phyloP scores from a whole-genome alignment of 2,329 filamentous ascomycete species.

The Aspergillus sp. region DNA sequence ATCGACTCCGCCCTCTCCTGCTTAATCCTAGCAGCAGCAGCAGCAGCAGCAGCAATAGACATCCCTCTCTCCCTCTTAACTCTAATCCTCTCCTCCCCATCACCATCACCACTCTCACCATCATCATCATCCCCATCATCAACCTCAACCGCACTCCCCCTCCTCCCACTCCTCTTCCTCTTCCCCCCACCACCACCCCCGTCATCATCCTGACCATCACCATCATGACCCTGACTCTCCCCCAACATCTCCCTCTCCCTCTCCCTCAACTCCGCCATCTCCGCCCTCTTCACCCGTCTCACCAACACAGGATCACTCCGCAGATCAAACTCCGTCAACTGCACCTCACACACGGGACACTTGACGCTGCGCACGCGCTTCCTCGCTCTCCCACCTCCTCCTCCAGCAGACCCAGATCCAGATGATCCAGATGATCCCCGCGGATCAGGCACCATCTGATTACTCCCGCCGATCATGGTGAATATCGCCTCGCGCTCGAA shows the following conservation, averaged over 20 bases:
- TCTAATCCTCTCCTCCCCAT: not conserved
- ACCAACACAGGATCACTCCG: conserved; percentile 43
- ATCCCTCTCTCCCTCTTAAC: not conserved
- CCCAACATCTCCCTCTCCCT: not conserved
- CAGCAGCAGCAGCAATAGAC: not conserved
- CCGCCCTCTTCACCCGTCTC: conserved; percentile 40
- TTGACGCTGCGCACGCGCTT: conserved; percentile 34
- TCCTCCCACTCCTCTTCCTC: not conserved
- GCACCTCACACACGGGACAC: conserved; percentile 46
- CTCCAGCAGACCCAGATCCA: conserved; percentile 10
- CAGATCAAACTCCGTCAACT: conserved; percentile 42
- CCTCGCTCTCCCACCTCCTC: conserved; percentile 15
- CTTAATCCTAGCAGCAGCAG: conserved; percentile 4
- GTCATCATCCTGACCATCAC: not conserved
- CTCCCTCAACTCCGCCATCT: conserved; percentile 22
- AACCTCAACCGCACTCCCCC: not conserved
- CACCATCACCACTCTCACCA: not conserved
- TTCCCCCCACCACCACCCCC: not conserved
- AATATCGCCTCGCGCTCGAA: conserved; percentile 52
- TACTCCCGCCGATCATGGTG: conserved; percentile 44
- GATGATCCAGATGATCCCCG: conserved; percentile 17
- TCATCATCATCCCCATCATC: not conserved
- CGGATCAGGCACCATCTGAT: conserved; percentile 25
- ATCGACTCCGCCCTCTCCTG: not conserved
- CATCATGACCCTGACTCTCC: conserved; percentile 7